phyloP scores from a whole-genome alignment of 2,329 filamentous ascomycete genomes.

The Aureobasidium melanogenum region DNA sequence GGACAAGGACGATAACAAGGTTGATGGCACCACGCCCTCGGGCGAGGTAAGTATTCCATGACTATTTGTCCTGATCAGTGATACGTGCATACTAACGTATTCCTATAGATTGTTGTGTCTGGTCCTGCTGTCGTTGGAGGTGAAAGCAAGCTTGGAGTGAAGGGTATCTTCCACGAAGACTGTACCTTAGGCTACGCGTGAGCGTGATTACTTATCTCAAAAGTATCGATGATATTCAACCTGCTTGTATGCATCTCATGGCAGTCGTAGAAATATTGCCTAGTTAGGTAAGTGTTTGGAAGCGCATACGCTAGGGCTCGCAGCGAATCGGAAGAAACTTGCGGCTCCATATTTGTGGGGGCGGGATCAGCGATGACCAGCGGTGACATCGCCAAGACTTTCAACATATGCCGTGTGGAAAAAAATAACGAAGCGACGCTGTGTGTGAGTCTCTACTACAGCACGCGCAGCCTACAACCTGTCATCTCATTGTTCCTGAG shows the following conservation, averaged over 20 bases:
- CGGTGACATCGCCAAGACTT: conserved; percentile 6
- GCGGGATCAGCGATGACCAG: background rate
- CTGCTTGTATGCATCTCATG: background rate
- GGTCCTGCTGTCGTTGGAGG: conserved; percentile 66
- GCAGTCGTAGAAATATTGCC: background rate
- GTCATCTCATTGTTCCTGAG: background rate
- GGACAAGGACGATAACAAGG: conserved; percentile 52
- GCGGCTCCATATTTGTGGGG: background rate
- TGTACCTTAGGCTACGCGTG: conserved; percentile 50
- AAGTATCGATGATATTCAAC: background rate
- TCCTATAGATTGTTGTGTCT: conserved; percentile 53
- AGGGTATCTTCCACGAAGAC: conserved; percentile 60
- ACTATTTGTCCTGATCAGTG: too few species aligned
- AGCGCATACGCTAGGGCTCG: background rate
- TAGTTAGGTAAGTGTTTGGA: background rate
- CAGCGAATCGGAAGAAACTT: background rate
- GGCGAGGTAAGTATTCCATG: conserved; percentile 22
- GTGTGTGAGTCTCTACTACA: background rate
- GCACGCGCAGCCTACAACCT: background rate
- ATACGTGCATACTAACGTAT: background rate
- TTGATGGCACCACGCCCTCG: conserved; percentile 47
- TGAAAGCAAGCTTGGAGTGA: conserved; percentile 54
- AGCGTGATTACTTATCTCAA: background rate
- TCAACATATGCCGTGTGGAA: background rate
- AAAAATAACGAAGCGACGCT: conserved; percentile 1